Evolutionary conservation across 176 grass and related monocot species (phyloP), one percentile per base, ranked within the genome.

Genomic region (Ensete glaucum): DNA sequence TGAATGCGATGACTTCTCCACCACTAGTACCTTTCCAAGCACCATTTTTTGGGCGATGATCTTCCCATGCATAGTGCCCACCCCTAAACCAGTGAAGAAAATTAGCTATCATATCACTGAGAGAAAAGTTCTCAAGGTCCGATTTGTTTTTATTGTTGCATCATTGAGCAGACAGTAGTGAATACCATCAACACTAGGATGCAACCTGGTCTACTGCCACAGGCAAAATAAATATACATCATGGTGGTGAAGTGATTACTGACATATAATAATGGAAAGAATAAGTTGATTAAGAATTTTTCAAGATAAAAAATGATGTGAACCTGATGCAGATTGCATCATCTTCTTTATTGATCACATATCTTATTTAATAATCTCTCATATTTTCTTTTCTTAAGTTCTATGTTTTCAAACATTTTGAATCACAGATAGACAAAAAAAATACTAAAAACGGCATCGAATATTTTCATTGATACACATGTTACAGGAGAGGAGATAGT

Each of bases 11-110:
- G 78, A 78, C 91, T 81, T 99, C 95, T 51, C 95, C 95, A 16
- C 95, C 95, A 57, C 59, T 94, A 51, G 95, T 94, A 67, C 95
- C 95, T 87, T 94, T 99, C 90, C 90, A 99, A 70, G 93, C 80
- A 73, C 95, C 95, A 58, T 91, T 91, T 52, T 80, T 69, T 24
- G 95, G 88, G 20, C 88, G 81, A 81, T 99, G 95, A 87, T 99
- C 95, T 89, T 99, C 95, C 95, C 95, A 99, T 27, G 8, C 48
- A 82, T 99, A 99, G 25, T 80, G 80, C 20, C 95, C 95, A 84
- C 43, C 88, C 85, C 95, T 98, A 69, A 57, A 85, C 29, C 20
- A 34, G 20, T n/a, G 54, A 69, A 70, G 64, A 69, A 2, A 12
- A 52, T 77, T 22, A 77, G 75, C 75, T 53, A 21, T 51, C 8